Conservation (phyloP, 805 yeast species). For the Wickerhamomyces bisporus region DNA sequence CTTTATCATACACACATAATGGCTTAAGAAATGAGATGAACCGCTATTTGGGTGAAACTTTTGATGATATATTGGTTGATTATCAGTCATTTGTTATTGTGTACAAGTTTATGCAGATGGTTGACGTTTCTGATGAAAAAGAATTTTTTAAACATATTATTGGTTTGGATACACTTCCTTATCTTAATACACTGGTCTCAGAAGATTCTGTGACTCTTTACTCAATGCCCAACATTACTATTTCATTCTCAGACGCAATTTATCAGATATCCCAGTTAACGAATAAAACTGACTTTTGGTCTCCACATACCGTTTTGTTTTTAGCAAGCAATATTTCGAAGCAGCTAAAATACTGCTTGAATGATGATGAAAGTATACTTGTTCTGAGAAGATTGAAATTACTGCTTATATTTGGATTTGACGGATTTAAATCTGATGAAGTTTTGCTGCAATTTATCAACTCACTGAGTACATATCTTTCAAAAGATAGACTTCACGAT, state of each 20-base stretch:
- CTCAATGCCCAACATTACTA: constrained; percentile 1
- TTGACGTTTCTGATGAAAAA: constrained; percentile 34
- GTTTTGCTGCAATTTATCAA: constrained; percentile 19
- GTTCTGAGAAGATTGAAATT: constrained; percentile 34
- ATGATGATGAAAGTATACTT: constrained; percentile 21
- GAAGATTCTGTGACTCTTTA: constrained; percentile 6
- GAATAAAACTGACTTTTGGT: constrained; percentile 29
- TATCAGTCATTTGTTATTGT: constrained; percentile 29
- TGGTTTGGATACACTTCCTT: constrained; percentile 1
- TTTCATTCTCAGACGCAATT: constrained; percentile 13
- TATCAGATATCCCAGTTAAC: constrained; percentile 9
- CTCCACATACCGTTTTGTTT: constrained; percentile 30
- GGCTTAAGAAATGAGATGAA: constrained; percentile 34
- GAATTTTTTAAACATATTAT: constrained; percentile 14
- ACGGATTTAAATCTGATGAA: constrained; percentile 10
- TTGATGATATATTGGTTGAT: constrained; percentile 15
- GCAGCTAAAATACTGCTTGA: constrained; percentile 18
- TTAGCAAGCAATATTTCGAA: constrained; percentile 30
- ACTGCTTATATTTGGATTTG: constrained; percentile 26
- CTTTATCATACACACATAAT: constrained; percentile 37
- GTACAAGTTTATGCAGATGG: constrained; percentile 31
- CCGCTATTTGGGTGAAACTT: constrained; percentile 9
- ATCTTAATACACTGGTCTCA: constrained; percentile 2
- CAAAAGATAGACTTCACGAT: constrained; percentile 9
- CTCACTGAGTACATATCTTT: constrained; percentile 14